phyloP scores from a whole-genome alignment of 2,329 filamentous ascomycete genomes.

The Aspergillus novoparasiticus region DNA sequence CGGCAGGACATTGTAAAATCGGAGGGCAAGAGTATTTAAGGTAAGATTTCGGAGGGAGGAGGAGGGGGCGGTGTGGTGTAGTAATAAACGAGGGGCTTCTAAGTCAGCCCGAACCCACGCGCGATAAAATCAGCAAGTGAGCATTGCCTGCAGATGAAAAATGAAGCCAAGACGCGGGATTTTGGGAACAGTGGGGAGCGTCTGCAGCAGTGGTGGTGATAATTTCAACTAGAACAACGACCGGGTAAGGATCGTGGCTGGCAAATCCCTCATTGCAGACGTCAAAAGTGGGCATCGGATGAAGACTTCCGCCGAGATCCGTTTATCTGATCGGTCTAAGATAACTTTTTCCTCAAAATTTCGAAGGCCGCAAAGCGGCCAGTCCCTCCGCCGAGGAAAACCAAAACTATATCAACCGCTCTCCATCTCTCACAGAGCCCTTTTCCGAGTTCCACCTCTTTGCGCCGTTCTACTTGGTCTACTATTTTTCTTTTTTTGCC shows the following conservation, averaged over 20 bases:
- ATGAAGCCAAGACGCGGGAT: slow-evolving; percentile 20
- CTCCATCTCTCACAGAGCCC: background rate
- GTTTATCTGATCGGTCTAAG: slow-evolving; percentile 49
- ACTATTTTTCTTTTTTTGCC: slow-evolving; percentile 1
- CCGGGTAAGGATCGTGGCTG: slow-evolving; percentile 13
- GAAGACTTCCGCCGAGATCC: slow-evolving; percentile 38
- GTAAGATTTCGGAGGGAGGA: background rate
- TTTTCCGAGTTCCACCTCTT: slow-evolving; percentile 5
- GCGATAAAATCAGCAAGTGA: slow-evolving; percentile 17
- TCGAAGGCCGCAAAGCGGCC: background rate
- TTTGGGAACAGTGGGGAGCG: slow-evolving; percentile 15
- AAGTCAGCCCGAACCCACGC: slow-evolving; percentile 22
- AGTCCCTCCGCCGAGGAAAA: slow-evolving; percentile 1
- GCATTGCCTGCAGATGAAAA: slow-evolving; percentile 25
- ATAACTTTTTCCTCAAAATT: slow-evolving; percentile 32
- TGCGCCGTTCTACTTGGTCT: slow-evolving; percentile 4
- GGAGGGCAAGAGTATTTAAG: slow-evolving; percentile 7
- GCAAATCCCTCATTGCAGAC: slow-evolving; percentile 20
- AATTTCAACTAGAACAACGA: slow-evolving; percentile 15
- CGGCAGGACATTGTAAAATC: slow-evolving; percentile 29
- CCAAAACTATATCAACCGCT: slow-evolving; percentile 11
- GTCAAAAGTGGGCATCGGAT: slow-evolving; percentile 19
- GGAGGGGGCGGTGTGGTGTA: slow-evolving; percentile 25
- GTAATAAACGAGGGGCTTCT: slow-evolving; percentile 18
- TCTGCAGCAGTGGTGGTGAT: slow-evolving; percentile 17